phyloP scores from a whole-genome alignment of 2,329 filamentous ascomycete species.

The Neopestalotiopsis rosae region DNA sequence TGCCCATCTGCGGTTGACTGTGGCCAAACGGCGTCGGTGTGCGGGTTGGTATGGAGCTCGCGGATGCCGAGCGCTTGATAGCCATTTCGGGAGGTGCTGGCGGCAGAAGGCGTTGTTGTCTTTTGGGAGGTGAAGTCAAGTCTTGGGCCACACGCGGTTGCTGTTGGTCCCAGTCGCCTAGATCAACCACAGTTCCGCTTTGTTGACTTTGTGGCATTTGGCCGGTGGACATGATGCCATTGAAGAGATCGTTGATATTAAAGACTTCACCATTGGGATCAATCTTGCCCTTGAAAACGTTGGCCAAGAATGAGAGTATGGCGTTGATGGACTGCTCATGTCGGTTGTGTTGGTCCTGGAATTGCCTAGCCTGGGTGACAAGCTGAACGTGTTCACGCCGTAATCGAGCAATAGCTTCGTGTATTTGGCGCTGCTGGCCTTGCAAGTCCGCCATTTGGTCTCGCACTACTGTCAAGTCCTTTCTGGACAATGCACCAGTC shows the following conservation, averaged over 20 bases:
- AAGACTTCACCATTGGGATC: slow-evolving; percentile 79
- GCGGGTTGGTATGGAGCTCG: slow-evolving; percentile 29
- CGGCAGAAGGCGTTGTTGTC: slow-evolving; percentile 58
- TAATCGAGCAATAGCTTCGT: slow-evolving; percentile 78
- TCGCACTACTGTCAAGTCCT: slow-evolving; percentile 79
- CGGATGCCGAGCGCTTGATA: slow-evolving; percentile 34
- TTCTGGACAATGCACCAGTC: slow-evolving; percentile 61
- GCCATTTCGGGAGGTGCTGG: slow-evolving; percentile 50
- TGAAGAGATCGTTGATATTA: slow-evolving; percentile 85
- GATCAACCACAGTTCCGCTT: slow-evolving; percentile 64
- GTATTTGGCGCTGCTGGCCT: slow-evolving; percentile 85
- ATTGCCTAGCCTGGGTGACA: slow-evolving; percentile 85
- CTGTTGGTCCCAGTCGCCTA: slow-evolving; percentile 62
- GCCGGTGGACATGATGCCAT: slow-evolving; percentile 69
- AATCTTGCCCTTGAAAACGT: slow-evolving; percentile 92
- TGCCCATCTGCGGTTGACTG: slow-evolving; percentile 54
- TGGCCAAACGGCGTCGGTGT: slow-evolving; percentile 34
- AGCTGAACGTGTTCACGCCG: slow-evolving; percentile 87
- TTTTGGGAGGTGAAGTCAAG: slow-evolving; percentile 51
- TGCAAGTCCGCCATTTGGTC: slow-evolving; percentile 83
- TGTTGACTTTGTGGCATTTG: slow-evolving; percentile 51
- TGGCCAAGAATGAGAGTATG: slow-evolving; percentile 96
- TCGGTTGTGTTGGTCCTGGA: slow-evolving; percentile 91
- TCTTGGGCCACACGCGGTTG: slow-evolving; percentile 45
- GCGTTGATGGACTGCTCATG: slow-evolving; percentile 99